phyloP scores from a whole-genome alignment of 164 flowering plant species.

The Malania oleifera region DNA sequence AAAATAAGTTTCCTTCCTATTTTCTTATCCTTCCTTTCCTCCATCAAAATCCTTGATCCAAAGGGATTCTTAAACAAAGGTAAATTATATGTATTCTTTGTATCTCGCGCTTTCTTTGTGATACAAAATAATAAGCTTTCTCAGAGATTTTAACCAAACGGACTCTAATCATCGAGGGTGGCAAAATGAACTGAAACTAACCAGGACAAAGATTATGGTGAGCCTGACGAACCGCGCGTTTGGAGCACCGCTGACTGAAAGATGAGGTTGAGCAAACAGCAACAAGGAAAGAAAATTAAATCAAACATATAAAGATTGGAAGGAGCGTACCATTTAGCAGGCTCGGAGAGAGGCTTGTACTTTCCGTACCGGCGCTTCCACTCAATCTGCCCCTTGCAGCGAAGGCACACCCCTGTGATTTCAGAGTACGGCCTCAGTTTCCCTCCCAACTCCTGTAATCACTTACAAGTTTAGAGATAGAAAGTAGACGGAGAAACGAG shows the following conservation, averaged over 20 bases:
- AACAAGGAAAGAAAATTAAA: background rate
- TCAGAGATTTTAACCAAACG: too few relatives aligned
- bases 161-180: too few relatives aligned
- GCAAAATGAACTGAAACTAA: too few relatives aligned
- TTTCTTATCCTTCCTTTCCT: too few relatives aligned
- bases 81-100: too few relatives aligned
- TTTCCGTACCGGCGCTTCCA: conserved; percentile 99
- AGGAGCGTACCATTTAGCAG: conserved; percentile 66
- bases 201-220: conserved; percentile 81
- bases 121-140: too few relatives aligned
- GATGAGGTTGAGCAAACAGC: conserved; percentile 1
- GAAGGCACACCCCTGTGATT: conserved; percentile 74
- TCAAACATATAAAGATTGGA: background rate
- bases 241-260: conserved; percentile 75
- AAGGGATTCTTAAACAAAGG: too few relatives aligned
- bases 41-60: too few relatives aligned
- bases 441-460: conserved; percentile 84
- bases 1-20: too few relatives aligned
- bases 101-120: too few relatives aligned
- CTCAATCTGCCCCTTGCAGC: conserved; percentile 86
- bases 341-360: conserved; percentile 77
- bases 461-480: background rate
- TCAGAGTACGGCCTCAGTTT: conserved; percentile 66
- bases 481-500: background rate
- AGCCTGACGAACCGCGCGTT: conserved; percentile 84